Evolutionary conservation across 495 filamentous ascomycete species (phyloP).

Genomic region (Penicillium macrosclerotiorum): DNA sequence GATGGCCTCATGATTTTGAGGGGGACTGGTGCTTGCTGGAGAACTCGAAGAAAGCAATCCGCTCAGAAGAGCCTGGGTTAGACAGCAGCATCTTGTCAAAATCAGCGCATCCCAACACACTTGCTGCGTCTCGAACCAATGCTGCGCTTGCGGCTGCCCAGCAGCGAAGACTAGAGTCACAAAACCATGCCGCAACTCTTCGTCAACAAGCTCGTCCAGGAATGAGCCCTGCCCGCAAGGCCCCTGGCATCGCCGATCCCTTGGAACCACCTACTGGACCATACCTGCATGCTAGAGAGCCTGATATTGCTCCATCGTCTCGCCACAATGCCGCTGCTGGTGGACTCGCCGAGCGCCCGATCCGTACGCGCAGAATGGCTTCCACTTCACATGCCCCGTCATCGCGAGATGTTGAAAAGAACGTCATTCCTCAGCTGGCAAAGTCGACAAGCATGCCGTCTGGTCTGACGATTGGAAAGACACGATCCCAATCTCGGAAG

Average conservation of each 20-base stretch:
- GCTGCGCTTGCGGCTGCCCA: slow-evolving; percentile 43
- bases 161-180: slow-evolving; percentile 38
- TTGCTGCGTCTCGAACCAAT: slow-evolving; percentile 37
- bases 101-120: slow-evolving; percentile 24
- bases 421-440: slow-evolving; percentile 22
- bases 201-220: slow-evolving; percentile 43
- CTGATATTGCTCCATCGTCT: slow-evolving; percentile 6
- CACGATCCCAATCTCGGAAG: slow-evolving; percentile 44
- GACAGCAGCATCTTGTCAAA: slow-evolving; percentile 38
- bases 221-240: slow-evolving; percentile 27
- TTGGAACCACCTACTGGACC: slow-evolving; percentile 11
- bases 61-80: slow-evolving; percentile 27
- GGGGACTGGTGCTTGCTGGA: slow-evolving; percentile 45
- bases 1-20: slow-evolving; percentile 38
- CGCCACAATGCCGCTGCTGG: slow-evolving; percentile 17
- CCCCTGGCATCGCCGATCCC: slow-evolving; percentile 31
- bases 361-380: slow-evolving; percentile 37
- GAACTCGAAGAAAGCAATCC: slow-evolving; percentile 20
- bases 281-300: slow-evolving; percentile 20
- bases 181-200: slow-evolving; percentile 48
- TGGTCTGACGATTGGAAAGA: slow-evolving; percentile 44
- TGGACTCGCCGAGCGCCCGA: slow-evolving; percentile 44
- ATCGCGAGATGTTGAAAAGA: slow-evolving; percentile 29
- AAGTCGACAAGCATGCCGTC: slow-evolving; percentile 33
- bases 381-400: slow-evolving; percentile 38